phyloP scores from a whole-genome alignment of 805 yeast genomes.

The Yarrowia bubula region DNA sequence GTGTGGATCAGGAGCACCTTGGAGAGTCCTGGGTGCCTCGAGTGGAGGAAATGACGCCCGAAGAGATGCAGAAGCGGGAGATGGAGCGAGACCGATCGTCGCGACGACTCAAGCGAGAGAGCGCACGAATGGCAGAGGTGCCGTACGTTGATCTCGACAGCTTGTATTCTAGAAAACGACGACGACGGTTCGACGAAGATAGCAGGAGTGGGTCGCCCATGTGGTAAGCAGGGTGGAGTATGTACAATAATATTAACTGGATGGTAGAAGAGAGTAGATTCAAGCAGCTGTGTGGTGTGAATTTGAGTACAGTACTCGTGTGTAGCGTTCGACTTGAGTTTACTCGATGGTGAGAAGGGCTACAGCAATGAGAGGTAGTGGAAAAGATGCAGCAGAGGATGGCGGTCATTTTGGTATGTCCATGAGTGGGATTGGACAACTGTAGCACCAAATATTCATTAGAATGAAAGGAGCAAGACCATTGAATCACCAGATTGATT shows the following conservation, averaged over 20 bases:
- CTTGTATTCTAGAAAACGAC: constrained; percentile 38
- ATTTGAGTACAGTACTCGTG: no score
- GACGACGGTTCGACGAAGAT: constrained; percentile 34
- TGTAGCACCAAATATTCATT: no score
- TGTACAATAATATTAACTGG: constrained; percentile 19
- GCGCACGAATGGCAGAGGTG: constrained; percentile 66
- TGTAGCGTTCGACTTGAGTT: no score
- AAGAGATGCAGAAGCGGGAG: constrained; percentile 93
- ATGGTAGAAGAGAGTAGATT: neutral
- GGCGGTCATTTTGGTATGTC: no score
- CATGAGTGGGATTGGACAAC: no score
- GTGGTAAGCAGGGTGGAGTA: constrained; percentile 21
- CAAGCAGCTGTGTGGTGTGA: no score
- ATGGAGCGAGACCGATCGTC: constrained; percentile 90
- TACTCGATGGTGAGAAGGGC: no score
- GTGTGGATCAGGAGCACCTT: constrained; percentile 70
- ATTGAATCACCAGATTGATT: no score
- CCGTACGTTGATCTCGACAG: constrained; percentile 41
- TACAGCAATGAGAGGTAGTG: no score
- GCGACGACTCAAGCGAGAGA: constrained; percentile 89
- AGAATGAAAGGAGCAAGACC: no score
- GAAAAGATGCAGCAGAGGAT: no score
- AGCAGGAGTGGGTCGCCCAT: constrained; percentile 28
- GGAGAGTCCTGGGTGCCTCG: constrained; percentile 86
- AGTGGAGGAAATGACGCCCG: constrained; percentile 79